A percentile compares a stretch with the other conserved stretches of the same genome.
These are phyloP conservation scores for Seminavis robusta DNA, from an alignment of 108 stramenopile species.

Conservation along the genomic window DNA sequence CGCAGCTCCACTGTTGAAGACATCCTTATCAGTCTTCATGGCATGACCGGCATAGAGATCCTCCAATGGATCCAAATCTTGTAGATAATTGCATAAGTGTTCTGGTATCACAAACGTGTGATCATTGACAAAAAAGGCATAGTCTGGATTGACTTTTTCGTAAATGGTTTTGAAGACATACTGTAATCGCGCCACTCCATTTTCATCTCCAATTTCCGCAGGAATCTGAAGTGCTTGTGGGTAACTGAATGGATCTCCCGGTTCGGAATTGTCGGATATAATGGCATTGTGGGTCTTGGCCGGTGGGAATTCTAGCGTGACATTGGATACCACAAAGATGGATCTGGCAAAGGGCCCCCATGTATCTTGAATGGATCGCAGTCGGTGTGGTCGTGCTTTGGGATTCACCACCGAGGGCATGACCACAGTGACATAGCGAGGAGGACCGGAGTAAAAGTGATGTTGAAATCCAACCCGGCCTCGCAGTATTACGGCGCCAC, in stretches of 20 bases:
- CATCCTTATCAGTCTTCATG: conserved; percentile 43
- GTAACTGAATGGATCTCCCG: conserved; percentile 42
- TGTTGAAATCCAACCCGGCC: conserved; percentile 44
- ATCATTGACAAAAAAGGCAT: conserved; percentile 90
- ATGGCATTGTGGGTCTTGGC: conserved; percentile 34
- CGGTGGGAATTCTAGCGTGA: conserved; percentile 54
- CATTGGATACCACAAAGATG: conserved; percentile 67
- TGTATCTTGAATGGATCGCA: conserved; percentile 72
- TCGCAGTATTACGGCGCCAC: conserved; percentile 15
- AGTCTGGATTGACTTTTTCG: conserved; percentile 71
- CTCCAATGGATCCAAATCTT: conserved; percentile 36
- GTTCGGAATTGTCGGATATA: conserved; percentile 25
- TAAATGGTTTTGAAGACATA: conserved; percentile 64
- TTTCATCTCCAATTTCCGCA: conserved; percentile 45
- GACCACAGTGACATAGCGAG: conserved; percentile 72
- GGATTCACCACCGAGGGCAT: conserved; percentile 80
- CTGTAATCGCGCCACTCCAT: conserved; percentile 66
- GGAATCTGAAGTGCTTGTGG: conserved; percentile 74
- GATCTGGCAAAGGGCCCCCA: conserved; percentile 75
- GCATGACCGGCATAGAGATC: conserved; percentile 84
- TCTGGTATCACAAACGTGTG: conserved; percentile 86
- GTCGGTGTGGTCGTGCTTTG: conserved; percentile 43
- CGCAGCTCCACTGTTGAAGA: conserved; percentile 85
- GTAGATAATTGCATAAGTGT: conserved; percentile 73
- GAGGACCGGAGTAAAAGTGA: conserved; percentile 44